Evolutionary conservation across 345 rosid genomes (phyloP), one percentile per base, ranked within the genome.

Genomic region (Rhodomyrtus tomentosa): DNA sequence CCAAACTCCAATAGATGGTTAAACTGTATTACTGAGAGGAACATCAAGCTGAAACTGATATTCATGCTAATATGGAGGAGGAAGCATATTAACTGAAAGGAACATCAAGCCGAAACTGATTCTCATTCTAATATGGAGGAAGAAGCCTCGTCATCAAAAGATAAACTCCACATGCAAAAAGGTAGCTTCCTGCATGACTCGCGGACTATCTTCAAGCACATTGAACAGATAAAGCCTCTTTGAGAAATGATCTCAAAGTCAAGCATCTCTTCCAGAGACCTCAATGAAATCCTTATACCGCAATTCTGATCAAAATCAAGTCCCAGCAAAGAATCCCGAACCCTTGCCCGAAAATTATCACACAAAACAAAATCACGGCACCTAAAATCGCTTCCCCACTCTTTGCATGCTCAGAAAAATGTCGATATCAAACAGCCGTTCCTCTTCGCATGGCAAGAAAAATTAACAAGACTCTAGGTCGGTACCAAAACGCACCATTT

Each of bases 401-500:
- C 45, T 5, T 18, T 0, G 45, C 79, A 36, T 68, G 79, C 79
- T 32, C 79, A 21, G 79, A 68, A 68, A 68, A 68, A 24, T 38
- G 22, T 20, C 22, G 3, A 36, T 24, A 55, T 10, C n/a, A 25
- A 54, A 54, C 56, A 22, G 58, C 58, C n/a, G 12, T 4, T 55
- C 40, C 79, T 36, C 53, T 51, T 16, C 53, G 53, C 53, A 14
- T 16, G 21, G 53, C 53, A 51, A 15, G 53, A 51, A 16, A 51
- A 16, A 51, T 16, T 14, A 51, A 51, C 53, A 51, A 51, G 53
- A 51, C 53, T 15, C 79, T 36, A 15, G 6, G 22, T 29, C 40
- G 40, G 8, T 29, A 62, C 40, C 74, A 85, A 45, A 84, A 87
- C 93, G 53, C 86, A 96, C 99, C 99, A 95, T 98, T 85, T 98